Evolutionary conservation across 2,329 filamentous ascomycete species (phyloP).

Genomic region (Talaromyces islandicus): DNA sequence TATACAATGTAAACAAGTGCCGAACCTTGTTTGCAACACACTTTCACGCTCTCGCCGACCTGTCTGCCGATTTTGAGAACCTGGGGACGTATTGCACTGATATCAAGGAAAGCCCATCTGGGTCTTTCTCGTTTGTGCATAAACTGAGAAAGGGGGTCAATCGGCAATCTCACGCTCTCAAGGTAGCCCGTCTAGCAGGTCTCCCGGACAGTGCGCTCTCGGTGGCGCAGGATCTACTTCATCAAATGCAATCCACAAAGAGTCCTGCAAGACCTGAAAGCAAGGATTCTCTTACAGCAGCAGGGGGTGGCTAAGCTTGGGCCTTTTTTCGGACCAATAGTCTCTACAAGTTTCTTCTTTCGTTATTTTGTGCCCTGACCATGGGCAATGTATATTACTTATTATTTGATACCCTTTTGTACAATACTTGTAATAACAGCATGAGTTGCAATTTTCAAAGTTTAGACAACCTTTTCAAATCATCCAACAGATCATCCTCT

Average conservation of each 20-base stretch:
- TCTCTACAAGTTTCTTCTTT: background rate
- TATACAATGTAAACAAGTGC: conserved; percentile 70
- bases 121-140: conserved; percentile 78
- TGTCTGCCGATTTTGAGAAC: conserved; percentile 54
- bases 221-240: conserved; percentile 58
- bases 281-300: background rate
- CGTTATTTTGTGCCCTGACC: background rate
- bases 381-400: conserved; percentile 6
- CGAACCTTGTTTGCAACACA: conserved; percentile 90
- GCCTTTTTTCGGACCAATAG: background rate
- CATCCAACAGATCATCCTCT: conserved; percentile 11
- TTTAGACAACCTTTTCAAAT: conserved; percentile 11
- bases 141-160: conserved; percentile 77
- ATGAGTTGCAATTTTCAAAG: background rate
- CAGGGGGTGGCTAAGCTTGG: background rate
- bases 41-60: conserved; percentile 78
- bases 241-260: conserved; percentile 15
- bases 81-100: conserved; percentile 84
- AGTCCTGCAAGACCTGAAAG: background rate
- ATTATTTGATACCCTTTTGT: conserved; percentile 8
- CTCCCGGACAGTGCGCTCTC: conserved; percentile 66
- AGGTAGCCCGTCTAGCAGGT: conserved; percentile 84
- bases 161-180: conserved; percentile 80
- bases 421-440: conserved; percentile 2
- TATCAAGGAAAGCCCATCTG: conserved; percentile 66